Evolutionary conservation across 306 rosid species (phyloP).

Genomic region (Vicia faba): DNA sequence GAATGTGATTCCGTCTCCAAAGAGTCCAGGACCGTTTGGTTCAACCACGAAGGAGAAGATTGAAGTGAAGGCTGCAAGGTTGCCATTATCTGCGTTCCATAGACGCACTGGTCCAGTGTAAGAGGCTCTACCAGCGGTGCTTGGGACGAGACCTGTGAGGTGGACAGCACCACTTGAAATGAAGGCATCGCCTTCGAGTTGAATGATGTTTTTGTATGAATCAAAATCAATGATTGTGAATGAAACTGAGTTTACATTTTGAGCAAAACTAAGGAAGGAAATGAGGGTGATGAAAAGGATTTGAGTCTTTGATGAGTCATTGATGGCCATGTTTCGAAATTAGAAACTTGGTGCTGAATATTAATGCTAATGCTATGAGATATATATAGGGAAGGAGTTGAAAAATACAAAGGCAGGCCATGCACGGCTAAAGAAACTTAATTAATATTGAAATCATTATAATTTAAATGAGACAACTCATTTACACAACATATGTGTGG

Average conservation of each 20-base stretch:
- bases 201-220: neutral
- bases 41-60: conserved; percentile 32
- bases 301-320: neutral
- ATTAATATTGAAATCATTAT: neutral
- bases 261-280: conserved; percentile 9
- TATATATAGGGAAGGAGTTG: neutral
- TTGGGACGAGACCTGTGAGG: conserved; percentile 19
- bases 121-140: conserved; percentile 47
- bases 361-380: neutral
- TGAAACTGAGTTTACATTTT: conserved; percentile 31
- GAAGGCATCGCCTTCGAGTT: conserved; percentile 36
- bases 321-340: neutral
- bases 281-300: neutral
- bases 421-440: neutral
- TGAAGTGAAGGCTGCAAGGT: conserved; percentile 28
- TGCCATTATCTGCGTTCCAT: conserved; percentile 40
- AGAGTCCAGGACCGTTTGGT: neutral
- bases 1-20: conserved; percentile 47
- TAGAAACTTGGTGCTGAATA: neutral
- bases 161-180: neutral
- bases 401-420: conserved; percentile 13
- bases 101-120: conserved; percentile 39
- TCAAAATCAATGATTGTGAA: conserved; percentile 21
- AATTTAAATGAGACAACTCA: neutral
- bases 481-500: neutral